Evolutionary conservation across 2,329 filamentous ascomycete species (phyloP), one percentile per base, ranked within the genome.

Genomic region (Metarhizium anisopliae): DNA sequence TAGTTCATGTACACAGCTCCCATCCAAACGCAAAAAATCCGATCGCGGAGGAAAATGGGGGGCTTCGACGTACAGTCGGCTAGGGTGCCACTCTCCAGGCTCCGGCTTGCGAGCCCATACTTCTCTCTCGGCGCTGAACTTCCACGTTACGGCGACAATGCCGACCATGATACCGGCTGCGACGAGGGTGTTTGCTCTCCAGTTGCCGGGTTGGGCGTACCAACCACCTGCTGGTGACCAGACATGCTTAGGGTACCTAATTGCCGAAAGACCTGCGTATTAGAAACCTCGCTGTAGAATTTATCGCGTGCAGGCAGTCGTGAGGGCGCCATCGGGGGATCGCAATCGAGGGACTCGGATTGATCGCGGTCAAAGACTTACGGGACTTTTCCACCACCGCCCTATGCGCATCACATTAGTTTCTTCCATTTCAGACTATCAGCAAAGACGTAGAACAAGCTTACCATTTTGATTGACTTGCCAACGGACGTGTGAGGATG

Each of bases 211-310:
- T 72, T 95, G 93, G 55, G 87, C 78, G 75, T 99, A 99, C 94
- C 94, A 99, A 75, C 94, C 94, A 81, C 94, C 94, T 62, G 93
- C 81, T 59, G 94, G 94, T 68, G 94, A 97, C 94, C 94, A 99
- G 81, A 99, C 90, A 81, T 99, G 93, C 81, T 96, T 96, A 73
- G 91, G 92, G 76, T 96, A 96, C 69, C 90, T 95, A 49, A 14
- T 11, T 4, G 13, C 11, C 18, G 20, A 10, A n/a, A 49, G 10
- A 14, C 10, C 7, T 10, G 42, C 7, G 2, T n/a, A 14, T 35
- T 51, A 18, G n/a, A 20, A 29, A 20, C 14, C 49, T 20, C 36
- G 32, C 35, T 16, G 38, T 16, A 38, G 59, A 59, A 51, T 42
- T 51, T 52, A 57, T 43, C 51, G 59, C 30, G 14, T 13, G 40